Base-by-base conservation (phyloP, 495 filamentous ascomycete genomes). In the Daldinia vernicosa region DNA sequence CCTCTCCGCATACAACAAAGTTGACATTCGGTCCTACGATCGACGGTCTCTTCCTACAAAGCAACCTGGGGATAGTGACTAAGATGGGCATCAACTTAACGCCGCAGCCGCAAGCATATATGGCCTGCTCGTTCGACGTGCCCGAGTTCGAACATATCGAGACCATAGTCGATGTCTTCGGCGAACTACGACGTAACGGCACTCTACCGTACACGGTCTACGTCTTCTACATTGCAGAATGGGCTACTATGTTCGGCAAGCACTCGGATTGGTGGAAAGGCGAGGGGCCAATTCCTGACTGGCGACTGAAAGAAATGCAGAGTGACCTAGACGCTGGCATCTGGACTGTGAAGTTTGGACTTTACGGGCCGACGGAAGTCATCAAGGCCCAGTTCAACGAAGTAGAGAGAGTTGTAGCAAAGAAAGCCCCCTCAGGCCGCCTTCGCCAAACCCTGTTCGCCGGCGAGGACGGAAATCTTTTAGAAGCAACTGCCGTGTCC, bases 1-100 rank as follows among this genome's bases (percentile, higher is more conserved):
- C 79, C 2, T 81, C 79, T 3, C 76, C 81, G 5, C 81, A 83
- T 60, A 65, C 81, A 7, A 82, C 79, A n/a, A 86, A 84, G 64
- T 78, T 83, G 68, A 81, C 78, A 11, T 85, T 80, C 55, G 82
- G 83, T 7, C 83, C 83, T 24, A 78, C 79, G 8, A 73, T 86
- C 63, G 84, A 85, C 40, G 84, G 84, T 1, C 75, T 86, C 7
- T 86, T 86, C 70, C 60, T 84, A 43, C 83, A 86, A 67, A 80
- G 76, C 57, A 85, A 84, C 52, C 74, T 85, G 17, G 84, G 80
- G 19, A 80, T 85, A 27, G 84, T 85, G 5, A 84, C 84, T 14
- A 84, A 84, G 64, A 74, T 85, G 74, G 79, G 80, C 32, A 75
- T 85, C 30, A 81, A 79, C 78, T 67, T 85, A 37, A 81, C 79